Evolutionary conservation across 768 basidiomycete genomes (phyloP), one percentile per base, ranked within the genome.

Genomic region (Collybia sp.): DNA sequence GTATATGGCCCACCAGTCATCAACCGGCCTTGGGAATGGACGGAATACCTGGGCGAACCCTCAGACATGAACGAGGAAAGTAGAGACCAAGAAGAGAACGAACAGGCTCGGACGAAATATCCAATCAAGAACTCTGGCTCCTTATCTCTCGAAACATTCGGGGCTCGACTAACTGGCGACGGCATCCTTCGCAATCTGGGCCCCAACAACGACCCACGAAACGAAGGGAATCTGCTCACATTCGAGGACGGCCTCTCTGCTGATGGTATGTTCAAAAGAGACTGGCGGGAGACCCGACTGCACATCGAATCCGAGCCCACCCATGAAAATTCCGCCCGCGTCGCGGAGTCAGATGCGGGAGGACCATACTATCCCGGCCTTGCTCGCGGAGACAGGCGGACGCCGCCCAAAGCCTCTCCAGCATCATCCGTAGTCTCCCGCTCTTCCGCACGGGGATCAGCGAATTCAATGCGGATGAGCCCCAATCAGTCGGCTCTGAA

Each of bases 11-110:
- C 65, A 3, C 72, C 77, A 1, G 83, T 90, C 13, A 69, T 78
- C 46, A 87, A 89, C 62, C 77, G 81, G 30, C 86, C 89, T 3
- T 92, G 88, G 88, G 88, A 92, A 60, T 91, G 88, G 88, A 79
- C 83, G 6, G 88, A 92, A 61, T 79, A 84, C 57, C 56, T 90
- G 2, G 87, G 87, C 8, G 83, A 85, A 43, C 68, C 73, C 2
- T 48, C 70, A 6, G 75, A 77, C 19, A 58, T 70, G 9, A 74
- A 69, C 25, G 74, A 75, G 9, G 67, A 68, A 30, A 65, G 72
- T 18, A 62, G 62, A 19, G 69, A 70, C 43, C 57, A 54, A 15
- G 69, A 72, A 16, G 71, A 73, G 32, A 67, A 65, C 37, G 69
- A 68, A 37, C 62, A 64, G 8, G 51, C 65, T 10, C 58, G 62